phyloP scores from a whole-genome alignment of 2,329 filamentous ascomycete species.

The Lizonia empirigonia region DNA sequence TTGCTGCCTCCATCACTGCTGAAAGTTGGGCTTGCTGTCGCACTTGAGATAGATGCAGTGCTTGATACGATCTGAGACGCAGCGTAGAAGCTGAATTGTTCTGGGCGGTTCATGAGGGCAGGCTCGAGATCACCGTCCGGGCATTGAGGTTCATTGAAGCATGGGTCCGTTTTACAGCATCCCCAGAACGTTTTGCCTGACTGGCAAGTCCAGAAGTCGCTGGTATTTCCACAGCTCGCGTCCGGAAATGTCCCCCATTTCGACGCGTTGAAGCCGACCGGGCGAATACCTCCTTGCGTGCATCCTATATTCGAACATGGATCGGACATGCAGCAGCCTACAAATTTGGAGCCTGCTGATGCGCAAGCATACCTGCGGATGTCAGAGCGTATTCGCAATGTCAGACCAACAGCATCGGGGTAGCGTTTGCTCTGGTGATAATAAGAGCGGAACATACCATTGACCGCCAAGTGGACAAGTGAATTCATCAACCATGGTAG shows the following conservation, averaged over 20 bases:
- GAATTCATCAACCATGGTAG: conserved; percentile 19
- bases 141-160: conserved; percentile 37
- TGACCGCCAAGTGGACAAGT: conserved; percentile 30
- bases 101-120: conserved; percentile 32
- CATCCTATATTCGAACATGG: conserved; percentile 50
- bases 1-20: conserved; percentile 4
- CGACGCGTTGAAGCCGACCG: conserved; percentile 42
- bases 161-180: conserved; percentile 49
- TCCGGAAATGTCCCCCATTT: conserved; percentile 40
- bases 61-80: not conserved
- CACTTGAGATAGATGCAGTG: not conserved
- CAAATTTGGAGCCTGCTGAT: conserved; percentile 38
- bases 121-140: conserved; percentile 31
- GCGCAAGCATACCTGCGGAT: conserved; percentile 32
- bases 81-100: conserved; percentile 26
- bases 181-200: conserved; percentile 42
- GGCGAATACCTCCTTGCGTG: conserved; percentile 38
- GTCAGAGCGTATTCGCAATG: conserved; percentile 10
- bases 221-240: conserved; percentile 38
- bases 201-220: conserved; percentile 47
- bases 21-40: not conserved
- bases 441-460: conserved; percentile 22
- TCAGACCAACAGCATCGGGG: not conserved
- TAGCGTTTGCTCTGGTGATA: not conserved
- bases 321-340: conserved; percentile 50